Evolutionary conservation across 1,139 yeast species (phyloP), one percentile per base, ranked within the genome.

Genomic region (Yamadazyma kanchanaburiensis): DNA sequence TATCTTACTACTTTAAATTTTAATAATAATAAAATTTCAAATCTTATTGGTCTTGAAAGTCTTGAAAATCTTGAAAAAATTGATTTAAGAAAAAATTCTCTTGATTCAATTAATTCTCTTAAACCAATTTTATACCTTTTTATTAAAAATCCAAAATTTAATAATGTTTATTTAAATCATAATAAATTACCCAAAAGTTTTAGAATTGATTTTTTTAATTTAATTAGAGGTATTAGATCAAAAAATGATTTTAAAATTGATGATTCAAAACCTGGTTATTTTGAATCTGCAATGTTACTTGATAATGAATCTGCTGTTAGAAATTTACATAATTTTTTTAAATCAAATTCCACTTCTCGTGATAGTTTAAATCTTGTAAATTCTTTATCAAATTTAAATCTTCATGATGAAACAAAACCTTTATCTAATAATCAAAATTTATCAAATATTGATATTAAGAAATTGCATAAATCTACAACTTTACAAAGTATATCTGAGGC

Each of bases 251-350:
- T 77, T 38, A 65, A 70, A 42, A 69, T 78, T 28, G 84, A 78
- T 47, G 84, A 80, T 33, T 73, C 80, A 7, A 55, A 70, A 35
- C 84, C 85, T 0, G 84, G 85, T 1, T 70, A 78, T 37, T 73
- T 78, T 49, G 85, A 78, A 51, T 65, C 74, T 28, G 72, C 80
- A 12, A 46, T 73, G 46, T 49, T 75, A 20, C 53, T 74, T 32
- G 82, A 75, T 42, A 58, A 68, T 3, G 76, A 71, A 35, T 57
- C 61, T 7, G 72, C 80, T 0, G 54, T 57, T 31, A 52, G 63
- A 44, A 58, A 58, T 27, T 58, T 73, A 34, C 68, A 68, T 34
- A 65, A 61, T 32, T 72, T 58, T 41, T 57, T 70, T 33, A 64
- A 59, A 46, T 27, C 49, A 15, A 34, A 35, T 24, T 30, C 40